Evolutionary conservation across 331 rosid species (phyloP).

Genomic region (Malus hybrid): DNA sequence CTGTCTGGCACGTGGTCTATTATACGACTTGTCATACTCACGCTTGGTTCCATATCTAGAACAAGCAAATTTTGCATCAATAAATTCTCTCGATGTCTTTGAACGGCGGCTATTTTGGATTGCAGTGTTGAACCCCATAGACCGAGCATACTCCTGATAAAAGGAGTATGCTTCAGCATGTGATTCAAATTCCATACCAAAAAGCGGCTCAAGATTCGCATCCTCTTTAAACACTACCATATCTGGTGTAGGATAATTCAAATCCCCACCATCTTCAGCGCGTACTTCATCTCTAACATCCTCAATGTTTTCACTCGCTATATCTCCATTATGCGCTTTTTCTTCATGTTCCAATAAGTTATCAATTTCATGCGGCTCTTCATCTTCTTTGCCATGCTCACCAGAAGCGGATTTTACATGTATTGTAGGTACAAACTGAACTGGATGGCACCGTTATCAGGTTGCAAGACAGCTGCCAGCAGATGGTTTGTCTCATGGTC

Average conservation of each 20-base stretch:
- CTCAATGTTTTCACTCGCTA: slow-evolving; percentile 53
- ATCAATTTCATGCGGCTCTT: slow-evolving; percentile 65
- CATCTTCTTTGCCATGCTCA: slow-evolving; percentile 74
- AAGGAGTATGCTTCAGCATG: too few species aligned
- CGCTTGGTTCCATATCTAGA: too few species aligned
- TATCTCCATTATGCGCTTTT: slow-evolving; percentile 68
- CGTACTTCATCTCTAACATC: slow-evolving; percentile 48
- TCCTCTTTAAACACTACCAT: slow-evolving; percentile 76
- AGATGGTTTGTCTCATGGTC: slow-evolving; percentile 36
- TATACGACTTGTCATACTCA: too few species aligned
- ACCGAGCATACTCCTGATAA: too few species aligned
- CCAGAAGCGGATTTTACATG: slow-evolving; percentile 43
- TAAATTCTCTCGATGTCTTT: too few species aligned
- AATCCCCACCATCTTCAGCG: slow-evolving; percentile 72
- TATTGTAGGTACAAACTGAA: slow-evolving; percentile 31
- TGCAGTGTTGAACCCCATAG: too few species aligned
- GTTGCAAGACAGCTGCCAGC: slow-evolving; percentile 19
- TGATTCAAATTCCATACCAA: slow-evolving; percentile 98
- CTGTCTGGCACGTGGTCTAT: too few species aligned
- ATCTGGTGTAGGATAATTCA: slow-evolving; percentile 63
- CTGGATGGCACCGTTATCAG: slow-evolving; percentile 25
- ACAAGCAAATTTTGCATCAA: too few species aligned
- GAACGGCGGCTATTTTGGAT: too few species aligned
- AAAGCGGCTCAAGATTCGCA: slow-evolving; percentile 88
- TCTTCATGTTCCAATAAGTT: slow-evolving; percentile 72